Percentiles rank a stretch among this genome's conserved stretches.
Conservation (phyloP, 768 basidiomycete species). For the Nidula microcarpa region DNA sequence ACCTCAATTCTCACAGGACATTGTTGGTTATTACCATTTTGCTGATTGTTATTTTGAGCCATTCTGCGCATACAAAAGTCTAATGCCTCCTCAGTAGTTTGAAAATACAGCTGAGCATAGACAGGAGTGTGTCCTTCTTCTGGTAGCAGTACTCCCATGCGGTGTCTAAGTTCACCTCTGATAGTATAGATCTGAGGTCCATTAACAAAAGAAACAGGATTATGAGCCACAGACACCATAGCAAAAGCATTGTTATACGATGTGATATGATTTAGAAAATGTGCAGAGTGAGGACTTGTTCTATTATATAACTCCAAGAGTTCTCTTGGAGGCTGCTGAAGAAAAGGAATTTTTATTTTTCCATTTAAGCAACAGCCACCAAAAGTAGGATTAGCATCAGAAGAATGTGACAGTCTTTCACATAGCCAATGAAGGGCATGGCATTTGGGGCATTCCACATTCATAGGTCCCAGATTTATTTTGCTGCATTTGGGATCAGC, state of each 20-base stretch:
- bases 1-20: conserved; percentile 10
- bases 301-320: conserved; percentile 15
- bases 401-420: conserved; percentile 13
- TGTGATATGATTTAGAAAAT: conserved; percentile 32
- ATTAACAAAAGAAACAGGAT: conserved; percentile 21
- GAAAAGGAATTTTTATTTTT: conserved; percentile 20
- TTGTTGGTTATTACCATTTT: no score
- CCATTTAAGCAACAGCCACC: conserved; percentile 32
- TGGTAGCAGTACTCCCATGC: conserved; percentile 26
- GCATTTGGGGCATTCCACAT: conserved; percentile 26
- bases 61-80: conserved; percentile 12
- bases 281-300: conserved; percentile 2
- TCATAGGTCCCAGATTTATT: conserved; percentile 31
- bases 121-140: conserved; percentile 9
- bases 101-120: conserved; percentile 36
- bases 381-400: conserved; percentile 17
- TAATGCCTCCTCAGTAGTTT: conserved; percentile 32
- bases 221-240: conserved; percentile 31
- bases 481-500: no score
- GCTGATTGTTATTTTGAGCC: conserved; percentile 15
- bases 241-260: conserved; percentile 39
- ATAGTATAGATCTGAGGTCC: conserved; percentile 30
- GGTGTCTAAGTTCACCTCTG: conserved; percentile 31
- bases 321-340: conserved; percentile 15
- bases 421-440: conserved; percentile 30